phyloP scores from a whole-genome alignment of 495 filamentous ascomycete genomes.

The Talaromyces trachyspermus region DNA sequence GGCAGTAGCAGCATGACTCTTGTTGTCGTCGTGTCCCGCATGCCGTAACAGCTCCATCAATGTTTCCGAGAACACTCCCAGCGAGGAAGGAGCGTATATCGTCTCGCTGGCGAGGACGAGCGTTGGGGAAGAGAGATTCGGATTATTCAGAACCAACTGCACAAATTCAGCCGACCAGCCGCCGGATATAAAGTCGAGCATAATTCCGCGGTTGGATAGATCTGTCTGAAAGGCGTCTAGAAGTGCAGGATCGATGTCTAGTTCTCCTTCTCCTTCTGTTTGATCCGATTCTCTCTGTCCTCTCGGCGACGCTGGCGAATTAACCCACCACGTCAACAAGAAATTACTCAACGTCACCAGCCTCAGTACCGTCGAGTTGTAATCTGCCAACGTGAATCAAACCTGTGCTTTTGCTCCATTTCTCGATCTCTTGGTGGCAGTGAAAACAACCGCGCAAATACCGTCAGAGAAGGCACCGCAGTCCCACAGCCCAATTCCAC shows the following conservation, averaged over 20 bases:
- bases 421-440: constrained; percentile 13
- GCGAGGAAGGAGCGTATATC: constrained; percentile 79
- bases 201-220: constrained; percentile 48
- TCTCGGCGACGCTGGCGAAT: constrained; percentile 12
- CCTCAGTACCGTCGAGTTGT: constrained; percentile 77
- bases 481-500: constrained; percentile 93
- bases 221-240: constrained; percentile 52
- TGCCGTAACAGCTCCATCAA: constrained; percentile 56
- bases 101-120: constrained; percentile 85
- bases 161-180: constrained; percentile 71
- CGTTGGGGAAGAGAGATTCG: constrained; percentile 19
- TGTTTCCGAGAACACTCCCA: constrained; percentile 65
- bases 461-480: constrained; percentile 69
- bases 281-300: neutral
- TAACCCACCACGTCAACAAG: constrained; percentile 66
- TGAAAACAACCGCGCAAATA: constrained; percentile 63
- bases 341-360: constrained; percentile 88
- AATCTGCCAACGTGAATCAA: constrained; percentile 75
- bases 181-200: constrained; percentile 70
- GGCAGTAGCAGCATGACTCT: constrained; percentile 44
- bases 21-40: constrained; percentile 32
- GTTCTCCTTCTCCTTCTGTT: constrained; percentile 48
- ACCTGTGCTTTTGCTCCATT: constrained; percentile 25
- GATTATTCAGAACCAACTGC: constrained; percentile 37
- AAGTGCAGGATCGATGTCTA: constrained; percentile 65